A percentile compares a stretch with the other conserved stretches of the same genome.
These are phyloP conservation scores for Globisporangium spiculum DNA, from an alignment of 352 stramenopile genomes.

Conservation along the genomic window DNA sequence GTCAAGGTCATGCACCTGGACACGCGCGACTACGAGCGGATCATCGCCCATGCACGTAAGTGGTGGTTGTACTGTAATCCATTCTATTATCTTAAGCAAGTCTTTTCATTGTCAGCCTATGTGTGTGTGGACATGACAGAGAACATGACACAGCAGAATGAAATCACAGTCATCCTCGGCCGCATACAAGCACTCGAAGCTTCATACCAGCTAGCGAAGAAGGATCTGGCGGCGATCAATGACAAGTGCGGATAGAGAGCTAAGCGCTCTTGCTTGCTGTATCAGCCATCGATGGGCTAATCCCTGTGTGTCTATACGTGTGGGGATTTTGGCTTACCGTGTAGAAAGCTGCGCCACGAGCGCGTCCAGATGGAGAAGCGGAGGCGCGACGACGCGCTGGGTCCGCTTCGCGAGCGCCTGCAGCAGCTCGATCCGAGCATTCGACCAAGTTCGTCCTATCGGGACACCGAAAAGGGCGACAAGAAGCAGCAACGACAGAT, in stretches of 20 bases:
- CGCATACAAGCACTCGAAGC: conserved; percentile 35
- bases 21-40: conserved; percentile 27
- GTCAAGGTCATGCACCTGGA: conserved; percentile 54
- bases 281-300: neutral
- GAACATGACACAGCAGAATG: conserved; percentile 34
- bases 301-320: conserved; percentile 3
- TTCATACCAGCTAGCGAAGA: conserved; percentile 45
- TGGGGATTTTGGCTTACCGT: neutral
- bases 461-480: neutral
- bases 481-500: neutral
- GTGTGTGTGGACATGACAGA: conserved; percentile 17
- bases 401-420: conserved; percentile 26
- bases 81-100: too few species aligned
- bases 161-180: conserved; percentile 28
- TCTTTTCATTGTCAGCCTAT: neutral
- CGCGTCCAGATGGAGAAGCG: conserved; percentile 41
- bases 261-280: too few species aligned
- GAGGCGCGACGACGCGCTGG: conserved; percentile 24
- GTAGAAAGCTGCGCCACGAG: conserved; percentile 43
- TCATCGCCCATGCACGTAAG: conserved; percentile 37
- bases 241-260: conserved; percentile 40
- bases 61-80: neutral
- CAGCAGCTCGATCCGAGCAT: conserved; percentile 23
- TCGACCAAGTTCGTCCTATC: conserved; percentile 5
- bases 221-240: conserved; percentile 34